Base-by-base conservation (phyloP, 2,329 filamentous ascomycete genomes). In the Cladosporium sp. region DNA sequence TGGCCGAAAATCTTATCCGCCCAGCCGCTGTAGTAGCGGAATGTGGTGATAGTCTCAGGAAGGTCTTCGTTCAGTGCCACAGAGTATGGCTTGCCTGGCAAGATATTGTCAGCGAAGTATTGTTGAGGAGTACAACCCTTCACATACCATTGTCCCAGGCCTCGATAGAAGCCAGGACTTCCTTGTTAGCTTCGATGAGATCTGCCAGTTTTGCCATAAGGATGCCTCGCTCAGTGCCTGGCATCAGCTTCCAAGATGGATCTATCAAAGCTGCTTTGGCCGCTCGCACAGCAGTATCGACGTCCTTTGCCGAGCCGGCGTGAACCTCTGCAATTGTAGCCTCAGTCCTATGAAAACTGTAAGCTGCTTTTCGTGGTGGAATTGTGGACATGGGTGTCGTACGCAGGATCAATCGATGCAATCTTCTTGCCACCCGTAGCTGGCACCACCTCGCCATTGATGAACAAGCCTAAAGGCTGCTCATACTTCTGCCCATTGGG, bases 1-100 rank as follows among this genome's bases (percentile, higher is more conserved):
- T 90, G 89, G 72, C 90, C 90, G 73, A 85, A 81, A 62, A 92
- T 84, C 83, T 94, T 94, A 80, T 95, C 90, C 67, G 89, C 88
- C 85, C 87, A 94, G 60, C 90, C 90, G 68, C 81, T 89, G 66
- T 90, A 91, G 77, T 91, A 96, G 73, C 91, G 85, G 67, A 96
- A 74, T 75, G 82, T 86, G 68, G 78, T 84, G 62, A 82, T 78
- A 53, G 86, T 86, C 61, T 82, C 80, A 34, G 71, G 76, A 20
- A 94, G 79, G 70, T 95, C 90, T 61, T 83, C 86, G 67, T 82
- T 86, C 61, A 53, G 24, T 12, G 88, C 86, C 80, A 89, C 82
- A 66, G 68, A 79, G 71, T 90, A 83, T 60, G 87, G 83, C 81
- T 91, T 91, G 73, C 88, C 91, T 58, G 40, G 2, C 8, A 39